Evolutionary conservation across 2,329 filamentous ascomycete genomes (phyloP).

Genomic region (Juglanconis oblonga): DNA sequence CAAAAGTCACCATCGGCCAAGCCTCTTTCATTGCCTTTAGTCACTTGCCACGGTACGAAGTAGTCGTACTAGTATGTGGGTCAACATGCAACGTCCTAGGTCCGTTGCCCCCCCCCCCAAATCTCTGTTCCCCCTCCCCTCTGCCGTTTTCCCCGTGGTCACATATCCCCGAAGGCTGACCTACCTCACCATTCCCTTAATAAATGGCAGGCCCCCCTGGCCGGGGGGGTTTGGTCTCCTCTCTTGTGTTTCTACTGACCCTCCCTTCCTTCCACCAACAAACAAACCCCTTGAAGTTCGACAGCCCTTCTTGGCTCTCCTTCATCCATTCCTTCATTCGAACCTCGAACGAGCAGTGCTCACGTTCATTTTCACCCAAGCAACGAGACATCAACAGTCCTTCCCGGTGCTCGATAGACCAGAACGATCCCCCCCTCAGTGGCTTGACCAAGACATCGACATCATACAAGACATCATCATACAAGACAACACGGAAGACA

Average conservation of each 20-base stretch:
- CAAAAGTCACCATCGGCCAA: not conserved
- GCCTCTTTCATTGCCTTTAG: not conserved
- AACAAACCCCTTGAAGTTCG: slow-evolving; percentile 1
- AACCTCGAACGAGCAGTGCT: slow-evolving; percentile 16
- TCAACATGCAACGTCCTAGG: not conserved
- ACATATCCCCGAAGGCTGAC: not conserved
- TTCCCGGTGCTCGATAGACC: not conserved
- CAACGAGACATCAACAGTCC: not conserved
- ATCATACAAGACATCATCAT: not conserved
- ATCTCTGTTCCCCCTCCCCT: not conserved
- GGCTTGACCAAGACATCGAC: not conserved
- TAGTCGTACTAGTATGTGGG: not conserved
- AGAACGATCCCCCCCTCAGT: not conserved
- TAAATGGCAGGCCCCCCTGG: slow-evolving; percentile 10
- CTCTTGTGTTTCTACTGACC: not conserved
- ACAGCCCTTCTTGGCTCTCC: not conserved
- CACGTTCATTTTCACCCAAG: slow-evolving; percentile 7
- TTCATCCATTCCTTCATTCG: slow-evolving; percentile 16
- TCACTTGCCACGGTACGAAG: not conserved
- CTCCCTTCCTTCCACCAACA: not conserved
- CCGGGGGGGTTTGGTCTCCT: not conserved
- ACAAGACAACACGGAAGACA: not conserved
- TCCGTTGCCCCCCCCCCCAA: not conserved
- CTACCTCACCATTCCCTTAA: slow-evolving; percentile 2
- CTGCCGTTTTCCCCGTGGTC: slow-evolving; percentile 1